Evolutionary conservation across 768 basidiomycete genomes (phyloP), one percentile per base, ranked within the genome.

Genomic region (Paxillus involutus): DNA sequence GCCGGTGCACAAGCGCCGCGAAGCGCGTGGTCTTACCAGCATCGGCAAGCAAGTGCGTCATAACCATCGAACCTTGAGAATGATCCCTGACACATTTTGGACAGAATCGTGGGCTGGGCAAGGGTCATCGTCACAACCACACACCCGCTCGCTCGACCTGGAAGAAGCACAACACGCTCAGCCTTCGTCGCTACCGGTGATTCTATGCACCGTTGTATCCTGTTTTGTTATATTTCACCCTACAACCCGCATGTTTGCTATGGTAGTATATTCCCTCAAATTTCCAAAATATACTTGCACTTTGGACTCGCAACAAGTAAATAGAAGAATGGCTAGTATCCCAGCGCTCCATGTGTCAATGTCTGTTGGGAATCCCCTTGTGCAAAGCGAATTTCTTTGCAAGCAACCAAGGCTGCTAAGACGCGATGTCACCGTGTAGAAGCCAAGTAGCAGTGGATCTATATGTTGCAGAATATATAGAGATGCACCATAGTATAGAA

Each of bases 151-250:
- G 86, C 59, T 88, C 93, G 10, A 93, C 90, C 76, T 98, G 94
- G 94, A 94, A 91, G 77, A 94, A 82, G 73, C 91, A 98, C 94
- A 99, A 98, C 84, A 97, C 95, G 14, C 89, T 92, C 82, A 88
- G 85, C 73, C 82, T 92, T 59, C 90, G 88, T 69, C 86, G 90
- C 59, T 92, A 92, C 82, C 86, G 90, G 75, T 92, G 67, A 82
- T 61, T 52, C 47, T 19, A 32, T 45, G 44, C 29, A n/a, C n/a
- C 29, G 33, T 41, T 42, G 4, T 26, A 43, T 50, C 42, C 16
- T 36, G 39, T 54, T 33, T 51, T 56, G 43, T 53, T 59, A 40
- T 52, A 59, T 36, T 49, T 40, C 55, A 49, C 49, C 62, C 52
- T 64, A 52, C 53, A 47, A 55, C 43, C 10, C 54, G 59, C 60